phyloP scores from a whole-genome alignment of 1,284 basidiomycete species.

The Anthracocystis walkeri region DNA sequence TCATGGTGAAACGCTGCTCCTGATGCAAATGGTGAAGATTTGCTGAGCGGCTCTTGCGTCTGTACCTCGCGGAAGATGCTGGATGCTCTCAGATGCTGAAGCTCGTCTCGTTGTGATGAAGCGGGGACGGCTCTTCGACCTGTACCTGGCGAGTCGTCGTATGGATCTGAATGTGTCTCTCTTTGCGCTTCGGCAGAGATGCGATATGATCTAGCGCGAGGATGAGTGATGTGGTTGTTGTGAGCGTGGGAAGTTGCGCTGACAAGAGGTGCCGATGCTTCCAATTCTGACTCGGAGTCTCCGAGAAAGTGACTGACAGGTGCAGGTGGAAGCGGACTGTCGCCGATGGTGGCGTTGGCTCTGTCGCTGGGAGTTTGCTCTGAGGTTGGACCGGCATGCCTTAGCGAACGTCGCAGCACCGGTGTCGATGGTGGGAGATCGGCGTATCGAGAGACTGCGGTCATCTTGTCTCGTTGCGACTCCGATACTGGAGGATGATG shows the following conservation, averaged over 20 bases:
- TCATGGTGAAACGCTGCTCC: slow-evolving; percentile 14
- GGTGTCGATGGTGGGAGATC: slow-evolving; percentile 43
- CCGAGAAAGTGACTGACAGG: slow-evolving; percentile 54
- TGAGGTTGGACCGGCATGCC: slow-evolving; percentile 21
- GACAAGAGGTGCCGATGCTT: slow-evolving; percentile 7
- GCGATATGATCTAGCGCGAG: slow-evolving; percentile 22
- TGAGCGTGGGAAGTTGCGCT: slow-evolving; percentile 7
- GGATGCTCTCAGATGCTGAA: slow-evolving; percentile 30
- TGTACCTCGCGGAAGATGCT: slow-evolving; percentile 35
- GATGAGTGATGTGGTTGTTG: slow-evolving; percentile 6
- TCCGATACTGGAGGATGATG: not conserved
- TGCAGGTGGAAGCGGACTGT: slow-evolving; percentile 47
- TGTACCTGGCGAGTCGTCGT: slow-evolving; percentile 51
- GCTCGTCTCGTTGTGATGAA: slow-evolving; percentile 34
- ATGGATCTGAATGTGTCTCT: slow-evolving; percentile 32
- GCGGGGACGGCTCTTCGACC: slow-evolving; percentile 35
- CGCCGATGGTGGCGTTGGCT: slow-evolving; percentile 44
- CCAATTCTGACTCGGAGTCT: slow-evolving; percentile 36
- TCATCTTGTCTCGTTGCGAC: slow-evolving; percentile 23
- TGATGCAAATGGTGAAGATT: slow-evolving; percentile 42
- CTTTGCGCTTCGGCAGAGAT: slow-evolving; percentile 27
- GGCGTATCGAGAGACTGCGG: slow-evolving; percentile 33
- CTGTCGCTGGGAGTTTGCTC: slow-evolving; percentile 44
- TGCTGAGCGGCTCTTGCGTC: slow-evolving; percentile 21
- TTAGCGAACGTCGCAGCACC: slow-evolving; percentile 33